phyloP scores from a whole-genome alignment of 768 basidiomycete genomes.

The Suillus spraguei region DNA sequence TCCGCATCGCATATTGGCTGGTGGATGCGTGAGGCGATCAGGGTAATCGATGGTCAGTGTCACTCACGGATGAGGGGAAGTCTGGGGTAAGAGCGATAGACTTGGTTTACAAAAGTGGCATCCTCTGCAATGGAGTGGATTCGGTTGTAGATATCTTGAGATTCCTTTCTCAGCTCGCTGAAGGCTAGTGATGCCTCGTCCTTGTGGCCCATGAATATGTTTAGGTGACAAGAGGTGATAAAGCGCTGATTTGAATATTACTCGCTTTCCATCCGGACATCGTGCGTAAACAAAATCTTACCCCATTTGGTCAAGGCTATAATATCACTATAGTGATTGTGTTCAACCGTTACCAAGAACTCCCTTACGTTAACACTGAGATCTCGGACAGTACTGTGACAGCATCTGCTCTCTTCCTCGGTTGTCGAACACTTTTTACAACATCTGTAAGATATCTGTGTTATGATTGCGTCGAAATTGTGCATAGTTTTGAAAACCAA shows the following conservation, averaged over 20 bases:
- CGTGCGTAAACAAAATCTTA: no score
- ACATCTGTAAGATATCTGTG: no score
- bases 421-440: no score
- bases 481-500: no score
- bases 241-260: background rate
- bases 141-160: constrained; percentile 82
- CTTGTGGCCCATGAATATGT: constrained; percentile 7
- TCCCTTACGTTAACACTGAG: no score
- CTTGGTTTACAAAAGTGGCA: constrained; percentile 61
- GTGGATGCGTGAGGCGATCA: background rate
- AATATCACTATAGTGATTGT: no score
- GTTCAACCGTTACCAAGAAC: no score
- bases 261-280: background rate
- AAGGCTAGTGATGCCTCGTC: constrained; percentile 32
- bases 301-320: background rate
- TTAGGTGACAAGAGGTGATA: background rate
- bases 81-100: constrained; percentile 48
- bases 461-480: no score
- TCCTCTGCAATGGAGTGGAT: constrained; percentile 86
- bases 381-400: no score
- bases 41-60: background rate
- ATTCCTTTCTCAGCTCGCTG: constrained; percentile 63
- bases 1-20: constrained; percentile 92
- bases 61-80: constrained; percentile 61
- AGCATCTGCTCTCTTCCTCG: no score